Evolutionary conservation across 805 yeast species (phyloP), one percentile per base, ranked within the genome.

Genomic region (Saccharomycopsis synnaedendra): DNA sequence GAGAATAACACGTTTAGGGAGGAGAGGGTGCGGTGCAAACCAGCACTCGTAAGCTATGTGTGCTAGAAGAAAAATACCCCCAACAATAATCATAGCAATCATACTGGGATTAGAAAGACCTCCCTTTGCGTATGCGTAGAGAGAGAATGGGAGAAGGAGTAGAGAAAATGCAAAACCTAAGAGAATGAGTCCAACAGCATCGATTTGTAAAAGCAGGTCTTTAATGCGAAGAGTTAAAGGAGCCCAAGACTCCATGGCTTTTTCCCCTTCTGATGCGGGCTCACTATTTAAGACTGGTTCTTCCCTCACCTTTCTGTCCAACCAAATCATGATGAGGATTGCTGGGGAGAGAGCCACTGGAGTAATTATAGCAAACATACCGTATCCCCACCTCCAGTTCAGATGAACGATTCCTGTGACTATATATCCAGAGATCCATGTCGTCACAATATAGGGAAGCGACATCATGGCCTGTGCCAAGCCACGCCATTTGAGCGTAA

Each of bases 311-410:
- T 59, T 55, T 38, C 55, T 57, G 40, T 67, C 70, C 52, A 62
- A 54, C 47, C 57, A 63, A 11, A 58, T 51, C 63, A 69, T 60
- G 37, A 65, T 50, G 4, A 48, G 39, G 19, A 66, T 57, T 28
- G 64, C 64, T 32, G 72, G 72, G 11, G 54, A 39, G n/a, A 62
- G 45, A 19, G 64, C 67, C 30, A 64, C 64, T 3, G 76, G 76
- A 52, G 66, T 60, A 31, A 73, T 64, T 39, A 73, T 64, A 28
- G 71, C 66, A 62, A 74, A 74, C 60, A 71, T 64, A 44, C 75
- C 76, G 54, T 67, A 72, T 31, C 76, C 79, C 73, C 74, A 69
- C 58, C 76, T 65, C 80, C 80, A 75, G 40, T 67, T 64, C 30
- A 51, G 46, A 38, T 53, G 54, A 10, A 62, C 55, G 28, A 71